phyloP scores from a whole-genome alignment of 2,329 filamentous ascomycete species.

The Penicillium corylophilum region DNA sequence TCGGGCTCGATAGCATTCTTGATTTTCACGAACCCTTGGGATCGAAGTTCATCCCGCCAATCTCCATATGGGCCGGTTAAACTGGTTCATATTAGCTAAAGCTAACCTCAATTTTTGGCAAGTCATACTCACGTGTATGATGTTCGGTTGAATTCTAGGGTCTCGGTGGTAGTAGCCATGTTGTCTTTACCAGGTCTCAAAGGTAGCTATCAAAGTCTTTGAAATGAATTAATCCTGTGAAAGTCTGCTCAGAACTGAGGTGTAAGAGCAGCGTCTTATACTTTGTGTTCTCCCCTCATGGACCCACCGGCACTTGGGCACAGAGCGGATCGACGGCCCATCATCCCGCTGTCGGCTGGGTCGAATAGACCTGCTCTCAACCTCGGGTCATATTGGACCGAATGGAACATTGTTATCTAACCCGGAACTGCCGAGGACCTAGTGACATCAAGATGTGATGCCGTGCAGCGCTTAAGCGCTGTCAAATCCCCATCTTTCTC shows the following conservation, averaged over 20 bases:
- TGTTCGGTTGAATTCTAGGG: background rate
- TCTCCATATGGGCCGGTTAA: constrained; percentile 14
- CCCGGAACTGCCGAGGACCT: too few species aligned
- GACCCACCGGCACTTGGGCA: background rate
- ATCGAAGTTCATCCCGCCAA: constrained; percentile 19
- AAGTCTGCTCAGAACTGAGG: background rate
- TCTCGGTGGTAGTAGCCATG: background rate
- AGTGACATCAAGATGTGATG: too few species aligned
- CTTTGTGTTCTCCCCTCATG: background rate
- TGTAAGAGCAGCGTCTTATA: background rate
- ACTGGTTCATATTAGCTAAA: background rate
- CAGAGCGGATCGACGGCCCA: background rate
- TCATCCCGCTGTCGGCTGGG: background rate
- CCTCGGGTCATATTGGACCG: too few species aligned
- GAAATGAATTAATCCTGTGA: too few species aligned
- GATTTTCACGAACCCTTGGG: constrained; percentile 17
- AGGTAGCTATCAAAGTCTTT: background rate
- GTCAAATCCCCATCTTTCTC: too few species aligned
- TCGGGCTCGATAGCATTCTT: constrained; percentile 17
- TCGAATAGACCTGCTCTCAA: background rate
- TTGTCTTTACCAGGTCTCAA: too few species aligned
- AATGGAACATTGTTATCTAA: too few species aligned
- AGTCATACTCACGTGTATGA: background rate
- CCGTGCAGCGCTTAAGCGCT: too few species aligned
- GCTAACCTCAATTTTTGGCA: too few species aligned